Evolutionary conservation across 2,329 filamentous ascomycete genomes (phyloP), one percentile per base, ranked within the genome.

Genomic region (Kalaharituber pfeilii): DNA sequence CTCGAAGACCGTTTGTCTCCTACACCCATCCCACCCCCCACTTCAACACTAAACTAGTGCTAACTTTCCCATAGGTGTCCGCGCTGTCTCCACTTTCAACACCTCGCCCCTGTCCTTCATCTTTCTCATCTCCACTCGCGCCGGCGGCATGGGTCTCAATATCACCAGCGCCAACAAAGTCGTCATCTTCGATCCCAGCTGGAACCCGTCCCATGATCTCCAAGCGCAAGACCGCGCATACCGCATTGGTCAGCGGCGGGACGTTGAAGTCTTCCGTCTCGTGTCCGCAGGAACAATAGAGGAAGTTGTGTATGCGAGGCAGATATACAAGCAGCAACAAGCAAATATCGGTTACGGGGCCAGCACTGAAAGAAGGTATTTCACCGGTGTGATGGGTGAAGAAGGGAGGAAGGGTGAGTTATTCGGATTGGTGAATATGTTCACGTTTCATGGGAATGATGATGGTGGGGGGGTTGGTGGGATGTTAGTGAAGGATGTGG

Each of bases 261-360:
- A 96, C 64, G 91, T 98, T 0, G 91, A 98, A 66, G 89, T 96
- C 1, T 96, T 94, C 66, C 81, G 91, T 3, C 77, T 98, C 1
- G 80, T 98, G 18, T 89, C 84, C 1, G 80, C 85, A 1, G 91
- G 91, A 0, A 96, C 91, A 0, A 86, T 98, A 15, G 91, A 98
- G 66, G 91, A 98, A 67, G 91, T 95, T 53, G 86, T 96, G 6
- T 98, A 98, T 64, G 91, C 89, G 0, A 78, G 91, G 5, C 91
- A 98, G 64, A 91, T 98, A 36, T 98, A 98, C 74, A 98, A 98
- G 68, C 91, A 98, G 66, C 91, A 98, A 65, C 91, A 96, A 69
- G 89, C 91, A 25, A 96, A 95, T 64, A 96, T 98, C 56, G 91
- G 86, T 0, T 96, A 98, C 68, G 93, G 82, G 29, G 91, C 91